Conservation (phyloP, 2,329 filamentous ascomycete species). For the Ophiobolus disseminans region DNA sequence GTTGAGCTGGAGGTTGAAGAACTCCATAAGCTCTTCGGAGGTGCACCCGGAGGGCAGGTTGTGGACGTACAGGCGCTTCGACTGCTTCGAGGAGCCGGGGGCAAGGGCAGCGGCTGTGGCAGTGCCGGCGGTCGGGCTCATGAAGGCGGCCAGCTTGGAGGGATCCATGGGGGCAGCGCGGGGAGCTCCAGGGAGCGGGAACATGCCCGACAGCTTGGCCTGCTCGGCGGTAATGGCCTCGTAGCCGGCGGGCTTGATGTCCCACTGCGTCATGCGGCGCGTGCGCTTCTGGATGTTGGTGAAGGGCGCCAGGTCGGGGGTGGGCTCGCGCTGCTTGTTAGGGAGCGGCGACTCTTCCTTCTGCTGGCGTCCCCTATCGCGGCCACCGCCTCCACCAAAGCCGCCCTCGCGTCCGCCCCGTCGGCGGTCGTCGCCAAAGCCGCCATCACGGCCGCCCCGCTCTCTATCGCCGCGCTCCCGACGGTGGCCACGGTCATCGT, state of each 20-base stretch:
- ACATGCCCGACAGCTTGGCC: slow-evolving; percentile 98
- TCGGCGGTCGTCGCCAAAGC: slow-evolving; percentile 50
- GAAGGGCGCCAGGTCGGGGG: slow-evolving; percentile 89
- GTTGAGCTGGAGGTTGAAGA: slow-evolving; percentile 97
- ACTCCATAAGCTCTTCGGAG: slow-evolving; percentile 77
- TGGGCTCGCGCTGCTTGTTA: slow-evolving; percentile 91
- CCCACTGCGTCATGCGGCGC: slow-evolving; percentile 96
- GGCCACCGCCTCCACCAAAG: slow-evolving; percentile 44
- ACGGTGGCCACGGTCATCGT: slow-evolving; percentile 44
- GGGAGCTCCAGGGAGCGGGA: slow-evolving; percentile 93
- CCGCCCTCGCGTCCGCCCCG: slow-evolving; percentile 34
- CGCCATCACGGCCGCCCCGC: slow-evolving; percentile 58
- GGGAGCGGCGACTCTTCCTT: slow-evolving; percentile 78
- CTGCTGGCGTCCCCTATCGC: slow-evolving; percentile 64
- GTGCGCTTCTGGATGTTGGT: slow-evolving; percentile 84
- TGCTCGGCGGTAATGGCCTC: slow-evolving; percentile 98
- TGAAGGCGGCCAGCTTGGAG: slow-evolving; percentile 90
- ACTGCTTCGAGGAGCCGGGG: slow-evolving; percentile 90
- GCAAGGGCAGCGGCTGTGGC: slow-evolving; percentile 80
- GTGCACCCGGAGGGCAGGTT: slow-evolving; percentile 77
- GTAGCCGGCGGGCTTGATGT: slow-evolving; percentile 98
- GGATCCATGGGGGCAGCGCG: slow-evolving; percentile 96
- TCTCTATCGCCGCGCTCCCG: slow-evolving; percentile 53
- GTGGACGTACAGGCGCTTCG: slow-evolving; percentile 87
- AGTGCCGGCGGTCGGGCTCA: slow-evolving; percentile 82